Conservation (phyloP, 768 basidiomycete species). For the Auricularia sp. region DNA sequence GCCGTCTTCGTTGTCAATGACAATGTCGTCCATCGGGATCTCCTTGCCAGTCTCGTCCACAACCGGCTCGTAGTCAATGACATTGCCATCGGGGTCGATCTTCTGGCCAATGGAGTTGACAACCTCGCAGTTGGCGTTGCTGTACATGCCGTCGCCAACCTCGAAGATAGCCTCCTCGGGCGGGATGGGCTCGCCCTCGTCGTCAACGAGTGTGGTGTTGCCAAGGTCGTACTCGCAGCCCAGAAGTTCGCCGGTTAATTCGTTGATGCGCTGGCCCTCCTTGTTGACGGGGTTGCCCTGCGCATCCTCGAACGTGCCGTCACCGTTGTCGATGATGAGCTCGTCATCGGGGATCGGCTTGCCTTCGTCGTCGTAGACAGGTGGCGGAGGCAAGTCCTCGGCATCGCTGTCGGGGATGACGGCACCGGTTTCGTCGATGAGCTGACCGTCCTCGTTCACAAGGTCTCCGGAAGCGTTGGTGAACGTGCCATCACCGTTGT, state of each 20-base stretch:
- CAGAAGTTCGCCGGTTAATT: background rate
- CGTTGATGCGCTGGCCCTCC: background rate
- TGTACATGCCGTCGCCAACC: background rate
- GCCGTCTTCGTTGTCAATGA: background rate
- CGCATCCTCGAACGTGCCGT: background rate
- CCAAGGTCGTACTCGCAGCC: background rate
- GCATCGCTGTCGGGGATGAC: background rate
- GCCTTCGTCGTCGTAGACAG: background rate
- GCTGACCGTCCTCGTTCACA: background rate
- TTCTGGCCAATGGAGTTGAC: background rate
- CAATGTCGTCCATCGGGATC: background rate
- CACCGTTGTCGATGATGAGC: background rate
- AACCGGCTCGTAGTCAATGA: conserved; percentile 2
- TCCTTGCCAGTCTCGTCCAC: background rate
- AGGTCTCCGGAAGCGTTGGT: background rate
- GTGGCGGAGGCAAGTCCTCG: background rate
- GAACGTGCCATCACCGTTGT: background rate
- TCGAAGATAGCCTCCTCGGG: conserved; percentile 1
- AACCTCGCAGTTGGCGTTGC: background rate
- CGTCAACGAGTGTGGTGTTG: background rate
- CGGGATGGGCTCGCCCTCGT: background rate
- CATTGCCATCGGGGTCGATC: background rate
- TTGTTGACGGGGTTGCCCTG: background rate
- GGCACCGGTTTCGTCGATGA: background rate
- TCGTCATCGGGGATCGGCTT: background rate